A percentile compares a stretch with the other conserved stretches of the same genome.
Conservation (phyloP, 306 rosid species). For the Acacia crassicarpa region DNA sequence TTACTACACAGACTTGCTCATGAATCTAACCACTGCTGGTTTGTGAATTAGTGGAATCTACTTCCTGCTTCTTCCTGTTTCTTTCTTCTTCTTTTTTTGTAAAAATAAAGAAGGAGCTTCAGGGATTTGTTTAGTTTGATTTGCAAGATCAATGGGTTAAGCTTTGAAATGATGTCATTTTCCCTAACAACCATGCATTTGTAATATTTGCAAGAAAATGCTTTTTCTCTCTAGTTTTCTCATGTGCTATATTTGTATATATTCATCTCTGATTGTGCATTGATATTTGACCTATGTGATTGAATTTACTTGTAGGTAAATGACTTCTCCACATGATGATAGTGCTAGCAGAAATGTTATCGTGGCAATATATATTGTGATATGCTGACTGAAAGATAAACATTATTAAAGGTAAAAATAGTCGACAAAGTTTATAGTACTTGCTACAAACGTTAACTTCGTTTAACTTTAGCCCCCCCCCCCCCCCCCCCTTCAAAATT, state of each 20-base stretch:
- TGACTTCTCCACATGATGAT: not conserved
- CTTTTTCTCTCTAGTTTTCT: not conserved
- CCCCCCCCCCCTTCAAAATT: no score
- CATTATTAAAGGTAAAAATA: not conserved
- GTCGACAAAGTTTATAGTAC: not conserved
- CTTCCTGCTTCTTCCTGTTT: not conserved
- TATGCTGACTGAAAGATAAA: not conserved
- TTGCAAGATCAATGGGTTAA: not conserved
- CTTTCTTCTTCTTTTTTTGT: not conserved
- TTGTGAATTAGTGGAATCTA: not conserved
- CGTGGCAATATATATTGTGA: not conserved
- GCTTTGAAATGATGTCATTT: not conserved
- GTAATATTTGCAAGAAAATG: no score
- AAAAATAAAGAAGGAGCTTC: not conserved
- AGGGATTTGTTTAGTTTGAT: not conserved
- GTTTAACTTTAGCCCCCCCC: not conserved
- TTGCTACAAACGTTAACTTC: not conserved
- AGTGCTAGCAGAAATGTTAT: not conserved
- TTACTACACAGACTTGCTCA: not conserved
- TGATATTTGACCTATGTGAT: not conserved
- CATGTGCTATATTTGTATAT: not conserved
- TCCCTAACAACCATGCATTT: not conserved
- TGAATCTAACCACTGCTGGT: slow-evolving; percentile 6
- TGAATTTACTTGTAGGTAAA: not conserved
- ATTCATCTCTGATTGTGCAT: not conserved